Evolutionary conservation across 768 basidiomycete genomes (phyloP), one percentile per base, ranked within the genome.

Genomic region (Agaricus subrufescens): DNA sequence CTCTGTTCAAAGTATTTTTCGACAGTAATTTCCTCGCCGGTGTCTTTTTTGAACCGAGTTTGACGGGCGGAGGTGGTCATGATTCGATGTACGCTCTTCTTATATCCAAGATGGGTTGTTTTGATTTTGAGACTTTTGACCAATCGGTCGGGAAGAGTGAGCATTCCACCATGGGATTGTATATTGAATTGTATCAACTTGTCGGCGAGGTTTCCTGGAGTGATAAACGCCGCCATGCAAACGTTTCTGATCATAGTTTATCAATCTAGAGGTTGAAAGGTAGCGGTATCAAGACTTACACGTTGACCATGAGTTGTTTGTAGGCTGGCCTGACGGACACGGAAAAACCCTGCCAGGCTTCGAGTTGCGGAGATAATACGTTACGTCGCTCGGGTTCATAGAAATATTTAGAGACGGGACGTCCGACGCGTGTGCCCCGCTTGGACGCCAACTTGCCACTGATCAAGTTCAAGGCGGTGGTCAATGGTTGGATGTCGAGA

Each of bases 1-100:
- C 89, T 84, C 57, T 60, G 68, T 45, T 70, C 65, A 67, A 89
- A 89, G 62, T 81, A 89, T 1, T 81, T 63, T 57, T 83, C 79
- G 1, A 91, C 82, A 0, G 80, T 76, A n/a, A 86, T 71, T 27
- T 57, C 66, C 2, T 77, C 76, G 34, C 34, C 34, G 0, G 78
- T 80, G 38, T 58, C 62, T 48, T 62, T 60, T 15, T 54, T 50
- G 34, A 67, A 63, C 25, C 19, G 50, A 2, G 62, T 64, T 46
- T 62, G 61, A 0, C 65, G 59, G 12, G 66, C 62, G 1, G 62
- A 55, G 3, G 60, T 63, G 8, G 60, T 52, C 23, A 51, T 54
- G 42, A 63, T 51, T 12, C 54, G 49, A 14, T 40, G 57, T 27
- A 61, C 61, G 2, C 77, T 66, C 60, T 82, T 85, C 54, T 67